Evolutionary conservation across 1,284 basidiomycete species (phyloP), one percentile per base, ranked within the genome.

Genomic region (Austroboletus novae-zelandiae): DNA sequence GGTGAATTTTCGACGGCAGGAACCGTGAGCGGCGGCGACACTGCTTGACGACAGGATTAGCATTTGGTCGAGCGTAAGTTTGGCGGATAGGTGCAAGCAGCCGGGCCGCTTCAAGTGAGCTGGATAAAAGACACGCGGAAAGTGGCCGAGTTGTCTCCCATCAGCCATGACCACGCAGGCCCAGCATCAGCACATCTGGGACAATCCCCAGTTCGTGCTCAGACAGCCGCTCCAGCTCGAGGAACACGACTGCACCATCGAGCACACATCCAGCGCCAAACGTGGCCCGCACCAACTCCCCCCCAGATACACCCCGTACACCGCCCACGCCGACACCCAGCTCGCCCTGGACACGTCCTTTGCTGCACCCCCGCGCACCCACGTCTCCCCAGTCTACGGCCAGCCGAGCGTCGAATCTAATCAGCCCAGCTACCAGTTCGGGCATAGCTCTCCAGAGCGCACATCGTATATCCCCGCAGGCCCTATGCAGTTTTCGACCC

Each of bases 221-320:
- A 52, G 47, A 31, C 67, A 64, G 17, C 52, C 68, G 9, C 64
- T 71, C 17, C 75, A 76, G 52, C 68, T 74, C 34, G 72, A 77
- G 53, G 73, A 76, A 18, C 65, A 72, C 44, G 48, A 59, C 41
- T 57, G 64, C 60, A 14, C 57, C 47, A 13, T 54, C 40, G 49
- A 58, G 30, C 2, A 57, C 50, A 37, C 61, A n/a, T n/a, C 51
- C 9, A 42, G 42, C 43, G 34, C 54, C 18, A 58, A 43, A 29
- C 54, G 18, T 10, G 51, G 51, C 9, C 40, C 50, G 17, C 64
- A 61, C 10, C 53, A 59, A 9, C 58, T 45, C 30, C 55, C 54
- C 35, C 58, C 42, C n/a, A 48, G 48, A 45, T 56, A 50, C 23
- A n/a, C n/a, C 37, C 29, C 61, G 11, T 59, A 55, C 49, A 32